phyloP scores from a whole-genome alignment of 306 rosid species.

The Chamaecrista fasciculata region DNA sequence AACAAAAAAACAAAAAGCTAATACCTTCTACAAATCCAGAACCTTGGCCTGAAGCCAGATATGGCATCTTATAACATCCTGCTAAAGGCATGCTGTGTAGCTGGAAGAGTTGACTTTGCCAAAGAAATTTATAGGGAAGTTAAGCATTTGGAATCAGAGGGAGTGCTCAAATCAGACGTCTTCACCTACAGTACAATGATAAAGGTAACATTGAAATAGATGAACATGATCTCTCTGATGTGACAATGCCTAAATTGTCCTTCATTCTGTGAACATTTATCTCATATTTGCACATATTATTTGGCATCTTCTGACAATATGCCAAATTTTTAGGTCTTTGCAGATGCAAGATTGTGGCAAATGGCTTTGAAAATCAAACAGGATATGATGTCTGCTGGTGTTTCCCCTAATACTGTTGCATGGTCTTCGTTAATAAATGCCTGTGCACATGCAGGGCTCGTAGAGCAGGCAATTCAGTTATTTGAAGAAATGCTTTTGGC shows the following conservation, averaged over 20 bases:
- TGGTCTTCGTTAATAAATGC: slow-evolving; percentile 95
- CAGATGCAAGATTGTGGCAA: slow-evolving; percentile 84
- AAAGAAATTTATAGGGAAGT: slow-evolving; percentile 80
- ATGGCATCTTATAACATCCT: slow-evolving; percentile 89
- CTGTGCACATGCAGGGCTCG: slow-evolving; percentile 94
- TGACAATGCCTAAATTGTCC: slow-evolving; percentile 22
- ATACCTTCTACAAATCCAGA: slow-evolving; percentile 53
- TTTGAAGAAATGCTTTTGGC: slow-evolving; percentile 90
- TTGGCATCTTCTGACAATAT: slow-evolving; percentile 32
- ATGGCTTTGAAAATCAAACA: slow-evolving; percentile 80
- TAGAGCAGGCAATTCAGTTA: slow-evolving; percentile 73
- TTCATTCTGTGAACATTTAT: slow-evolving; percentile 7
- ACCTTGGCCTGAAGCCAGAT: slow-evolving; percentile 67
- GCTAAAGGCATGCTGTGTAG: slow-evolving; percentile 84
- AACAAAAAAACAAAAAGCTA: too few species aligned
- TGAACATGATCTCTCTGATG: slow-evolving; percentile 25
- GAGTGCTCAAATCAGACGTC: slow-evolving; percentile 78
- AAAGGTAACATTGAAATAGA: slow-evolving; percentile 56
- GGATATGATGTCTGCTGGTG: slow-evolving; percentile 87
- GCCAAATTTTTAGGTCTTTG: slow-evolving; percentile 69
- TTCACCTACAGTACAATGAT: slow-evolving; percentile 97
- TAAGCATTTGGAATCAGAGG: slow-evolving; percentile 70
- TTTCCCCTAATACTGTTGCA: slow-evolving; percentile 70
- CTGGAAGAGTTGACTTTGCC: slow-evolving; percentile 94
- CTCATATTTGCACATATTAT: slow-evolving; percentile 5